These are phyloP conservation scores for Bacidia rubella DNA, from an alignment of 495 filamentous ascomycete genomes.

Conservation along the genomic window DNA sequence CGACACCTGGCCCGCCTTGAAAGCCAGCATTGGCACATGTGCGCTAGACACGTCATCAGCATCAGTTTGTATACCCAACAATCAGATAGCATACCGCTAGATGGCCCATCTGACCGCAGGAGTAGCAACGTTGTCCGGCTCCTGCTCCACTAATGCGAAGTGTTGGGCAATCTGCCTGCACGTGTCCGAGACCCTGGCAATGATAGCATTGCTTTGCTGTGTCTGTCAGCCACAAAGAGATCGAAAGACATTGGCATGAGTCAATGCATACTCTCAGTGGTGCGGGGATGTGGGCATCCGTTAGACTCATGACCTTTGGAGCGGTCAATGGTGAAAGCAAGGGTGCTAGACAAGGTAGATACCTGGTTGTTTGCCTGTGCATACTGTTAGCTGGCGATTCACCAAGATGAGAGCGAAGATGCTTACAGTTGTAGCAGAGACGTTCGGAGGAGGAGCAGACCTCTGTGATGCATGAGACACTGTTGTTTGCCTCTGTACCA, in stretches of 20 bases:
- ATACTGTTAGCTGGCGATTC: slow-evolving; percentile 13
- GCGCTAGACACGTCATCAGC: slow-evolving; percentile 38
- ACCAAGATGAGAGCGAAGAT: slow-evolving; percentile 8
- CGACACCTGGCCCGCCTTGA: slow-evolving; percentile 33
- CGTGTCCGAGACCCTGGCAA: slow-evolving; percentile 95
- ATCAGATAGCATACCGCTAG: slow-evolving; percentile 48
- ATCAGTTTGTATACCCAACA: background rate
- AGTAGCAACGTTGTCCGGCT: slow-evolving; percentile 76
- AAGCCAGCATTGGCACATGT: slow-evolving; percentile 63
- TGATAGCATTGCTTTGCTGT: slow-evolving; percentile 98
- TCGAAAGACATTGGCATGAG: slow-evolving; percentile 1
- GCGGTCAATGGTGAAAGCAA: background rate
- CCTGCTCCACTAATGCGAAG: slow-evolving; percentile 75
- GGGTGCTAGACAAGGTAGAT: slow-evolving; percentile 10
- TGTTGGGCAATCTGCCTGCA: slow-evolving; percentile 98
- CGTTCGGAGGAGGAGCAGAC: slow-evolving; percentile 93
- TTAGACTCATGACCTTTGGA: slow-evolving; percentile 88
- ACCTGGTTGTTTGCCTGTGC: slow-evolving; percentile 74
- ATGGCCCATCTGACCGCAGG: slow-evolving; percentile 85
- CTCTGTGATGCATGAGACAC: slow-evolving; percentile 38
- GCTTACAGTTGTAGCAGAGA: slow-evolving; percentile 97
- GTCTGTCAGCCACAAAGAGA: slow-evolving; percentile 7
- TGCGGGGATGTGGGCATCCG: slow-evolving; percentile 87
- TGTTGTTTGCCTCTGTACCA: background rate
- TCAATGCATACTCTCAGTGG: slow-evolving; percentile 63